Conservation (phyloP, 306 rosid species). For the Malus sieversii region DNA sequence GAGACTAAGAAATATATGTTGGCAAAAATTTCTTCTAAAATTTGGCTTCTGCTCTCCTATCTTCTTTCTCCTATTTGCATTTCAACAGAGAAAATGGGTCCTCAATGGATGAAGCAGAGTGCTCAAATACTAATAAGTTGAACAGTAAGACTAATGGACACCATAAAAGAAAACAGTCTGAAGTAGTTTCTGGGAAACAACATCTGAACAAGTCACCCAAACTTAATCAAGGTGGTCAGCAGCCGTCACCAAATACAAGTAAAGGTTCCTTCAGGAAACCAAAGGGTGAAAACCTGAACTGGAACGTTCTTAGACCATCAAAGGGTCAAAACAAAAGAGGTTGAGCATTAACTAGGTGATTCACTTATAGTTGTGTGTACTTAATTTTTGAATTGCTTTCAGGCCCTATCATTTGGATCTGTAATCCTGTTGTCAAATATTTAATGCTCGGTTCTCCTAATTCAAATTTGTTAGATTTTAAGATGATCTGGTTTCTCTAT, state of each 20-base stretch:
- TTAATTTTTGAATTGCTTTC: not conserved
- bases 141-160: slow-evolving; percentile 27
- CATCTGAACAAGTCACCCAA: slow-evolving; percentile 48
- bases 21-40: not conserved
- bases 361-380: slow-evolving; percentile 9
- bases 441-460: not conserved
- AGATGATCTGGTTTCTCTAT: not conserved
- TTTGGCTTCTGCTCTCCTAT: not conserved
- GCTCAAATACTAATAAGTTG: slow-evolving; percentile 17
- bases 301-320: slow-evolving; percentile 67
- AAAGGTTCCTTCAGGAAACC: slow-evolving; percentile 64
- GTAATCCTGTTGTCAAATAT: slow-evolving; percentile 8
- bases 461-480: not conserved
- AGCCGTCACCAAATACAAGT: slow-evolving; percentile 23
- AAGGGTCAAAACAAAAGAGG: slow-evolving; percentile 35
- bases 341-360: slow-evolving; percentile 26
- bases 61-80: slow-evolving; percentile 12
- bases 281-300: slow-evolving; percentile 52
- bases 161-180: slow-evolving; percentile 58
- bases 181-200: slow-evolving; percentile 33
- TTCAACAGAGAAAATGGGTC: slow-evolving; percentile 49
- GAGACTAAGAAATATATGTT: not conserved
- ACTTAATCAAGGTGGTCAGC: slow-evolving; percentile 28
- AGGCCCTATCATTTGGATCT: slow-evolving; percentile 10
- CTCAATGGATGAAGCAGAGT: slow-evolving; percentile 30